Evolutionary conservation across 2,329 filamentous ascomycete genomes (phyloP).

Genomic region (Orbilia javanica): DNA sequence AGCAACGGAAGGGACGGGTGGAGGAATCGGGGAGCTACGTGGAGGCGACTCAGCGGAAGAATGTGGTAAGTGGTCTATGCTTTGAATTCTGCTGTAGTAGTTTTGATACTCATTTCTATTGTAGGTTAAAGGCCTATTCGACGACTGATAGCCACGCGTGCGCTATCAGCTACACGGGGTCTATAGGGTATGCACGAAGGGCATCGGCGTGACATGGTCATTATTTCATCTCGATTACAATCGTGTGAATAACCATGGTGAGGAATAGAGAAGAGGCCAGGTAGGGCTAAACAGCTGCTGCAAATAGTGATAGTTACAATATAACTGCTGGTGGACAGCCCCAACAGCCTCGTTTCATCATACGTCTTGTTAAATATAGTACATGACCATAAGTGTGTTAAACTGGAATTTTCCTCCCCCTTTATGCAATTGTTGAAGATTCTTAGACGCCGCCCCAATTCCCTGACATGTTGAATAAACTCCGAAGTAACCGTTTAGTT

Average conservation of each 20-base stretch:
- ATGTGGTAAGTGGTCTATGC: constrained; percentile 41
- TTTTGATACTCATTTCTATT: constrained; percentile 2
- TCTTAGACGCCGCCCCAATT: constrained; percentile 26
- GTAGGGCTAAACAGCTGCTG: constrained; percentile 36
- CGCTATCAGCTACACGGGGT: not conserved
- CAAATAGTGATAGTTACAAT: constrained; percentile 12
- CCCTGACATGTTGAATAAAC: constrained; percentile 54
- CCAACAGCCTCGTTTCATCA: not conserved
- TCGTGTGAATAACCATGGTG: not conserved
- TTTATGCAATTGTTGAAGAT: constrained; percentile 39
- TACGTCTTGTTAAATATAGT: constrained; percentile 50
- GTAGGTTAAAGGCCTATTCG: constrained; percentile 55
- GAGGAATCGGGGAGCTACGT: constrained; percentile 50
- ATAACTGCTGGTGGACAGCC: constrained; percentile 37
- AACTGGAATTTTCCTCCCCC: not conserved
- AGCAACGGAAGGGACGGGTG: not conserved
- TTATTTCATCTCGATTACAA: not conserved
- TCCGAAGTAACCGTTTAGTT: constrained; percentile 5
- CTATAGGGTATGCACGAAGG: not conserved
- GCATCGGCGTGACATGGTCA: too few relatives aligned
- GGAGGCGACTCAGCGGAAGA: constrained; percentile 41
- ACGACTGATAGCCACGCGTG: constrained; percentile 11
- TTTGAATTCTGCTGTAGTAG: not conserved
- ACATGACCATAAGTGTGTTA: constrained; percentile 29
- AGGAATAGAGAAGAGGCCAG: constrained; percentile 1